A percentile compares a stretch with the other conserved stretches of the same genome.
Conservation (phyloP, 1,139 yeast species). For the Taphrina populina region DNA sequence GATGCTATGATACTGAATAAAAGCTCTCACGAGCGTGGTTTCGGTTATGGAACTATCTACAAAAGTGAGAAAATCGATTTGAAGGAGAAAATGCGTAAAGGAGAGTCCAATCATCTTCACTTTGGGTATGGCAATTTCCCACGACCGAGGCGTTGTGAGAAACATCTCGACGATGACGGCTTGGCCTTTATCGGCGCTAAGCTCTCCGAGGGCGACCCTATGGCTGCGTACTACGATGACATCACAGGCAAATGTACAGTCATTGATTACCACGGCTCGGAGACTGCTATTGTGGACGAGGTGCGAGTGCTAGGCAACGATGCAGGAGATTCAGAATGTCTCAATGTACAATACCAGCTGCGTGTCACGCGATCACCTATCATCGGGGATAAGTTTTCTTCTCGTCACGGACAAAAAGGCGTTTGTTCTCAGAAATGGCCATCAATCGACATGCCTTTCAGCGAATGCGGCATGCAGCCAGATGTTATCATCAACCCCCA, state of each 20-base stretch:
- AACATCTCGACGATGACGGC: constrained; percentile 87
- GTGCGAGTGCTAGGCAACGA: constrained; percentile 91
- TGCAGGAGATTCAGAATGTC: constrained; percentile 67
- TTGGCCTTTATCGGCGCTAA: constrained; percentile 84
- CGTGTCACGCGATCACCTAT: constrained; percentile 88
- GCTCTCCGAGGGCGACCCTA: constrained; percentile 94
- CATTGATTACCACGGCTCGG: constrained; percentile 89
- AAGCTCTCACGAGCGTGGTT: constrained; percentile 96
- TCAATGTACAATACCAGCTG: constrained; percentile 80
- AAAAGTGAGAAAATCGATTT: constrained; percentile 91
- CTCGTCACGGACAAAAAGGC: constrained; percentile 99
- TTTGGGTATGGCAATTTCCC: constrained; percentile 91
- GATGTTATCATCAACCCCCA: constrained; percentile 97
- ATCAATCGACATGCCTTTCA: constrained; percentile 91
- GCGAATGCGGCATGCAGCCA: constrained; percentile 94
- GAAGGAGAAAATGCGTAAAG: constrained; percentile 73
- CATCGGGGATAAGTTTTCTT: constrained; percentile 97
- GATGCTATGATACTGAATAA: constrained; percentile 98
- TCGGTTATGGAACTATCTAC: constrained; percentile 94
- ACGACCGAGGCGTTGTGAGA: constrained; percentile 89
- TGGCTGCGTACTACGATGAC: constrained; percentile 89
- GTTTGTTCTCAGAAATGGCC: constrained; percentile 99
- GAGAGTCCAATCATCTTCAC: constrained; percentile 92
- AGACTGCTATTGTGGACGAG: constrained; percentile 93
- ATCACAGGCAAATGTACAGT: constrained; percentile 86